Base-by-base conservation (phyloP, 768 basidiomycete species). In the Cystobasidium tubakii region DNA sequence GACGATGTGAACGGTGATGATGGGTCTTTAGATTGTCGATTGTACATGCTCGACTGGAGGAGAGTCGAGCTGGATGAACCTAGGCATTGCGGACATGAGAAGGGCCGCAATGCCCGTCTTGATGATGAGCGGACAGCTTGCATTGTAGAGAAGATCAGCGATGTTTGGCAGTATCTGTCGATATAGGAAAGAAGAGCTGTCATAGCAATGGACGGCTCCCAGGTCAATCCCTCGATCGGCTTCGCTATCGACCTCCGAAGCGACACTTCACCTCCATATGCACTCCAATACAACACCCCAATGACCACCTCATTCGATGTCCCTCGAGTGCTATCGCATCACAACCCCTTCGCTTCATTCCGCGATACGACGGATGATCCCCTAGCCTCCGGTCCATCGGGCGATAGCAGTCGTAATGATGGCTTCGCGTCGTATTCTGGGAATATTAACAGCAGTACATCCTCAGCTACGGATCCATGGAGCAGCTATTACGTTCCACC, bases 291-390 rank as follows among this genome's bases (percentile, higher is more conserved):
- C 46, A 50, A 21, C 46, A 50, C 7, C 46, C 4, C 46, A 50
- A 50, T 50, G 33, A 50, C 57, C 42, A 57, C 69, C 19, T 71
- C 69, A 13, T 71, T 71, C 69, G 55, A 71, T 17, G 10, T 54
- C 19, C 69, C 69, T 29, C 53, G 69, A 3, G 25, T 36, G 12
- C 29, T 60, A 29, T 3, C 6, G 25, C 57, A 60, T 34, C 43
- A 39, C 63, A 65, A 65, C 25, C 63, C 39, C 19, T 65, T 65
- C 63, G 39, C 63, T 13, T 65, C 63, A 10, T 65, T 65, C 63
- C 63, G 39, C 6, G 63, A 65, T 46, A 65, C 57, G 29, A 60
- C 57, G 57, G 57, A 60, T 29, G 57, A 65, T 36, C 63, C 63
- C 25, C 53, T 71, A 31, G 66, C 54, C 54, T 60, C 69, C n/a